phyloP scores from a whole-genome alignment of 495 filamentous ascomycete genomes.

The Neurospora discreta region DNA sequence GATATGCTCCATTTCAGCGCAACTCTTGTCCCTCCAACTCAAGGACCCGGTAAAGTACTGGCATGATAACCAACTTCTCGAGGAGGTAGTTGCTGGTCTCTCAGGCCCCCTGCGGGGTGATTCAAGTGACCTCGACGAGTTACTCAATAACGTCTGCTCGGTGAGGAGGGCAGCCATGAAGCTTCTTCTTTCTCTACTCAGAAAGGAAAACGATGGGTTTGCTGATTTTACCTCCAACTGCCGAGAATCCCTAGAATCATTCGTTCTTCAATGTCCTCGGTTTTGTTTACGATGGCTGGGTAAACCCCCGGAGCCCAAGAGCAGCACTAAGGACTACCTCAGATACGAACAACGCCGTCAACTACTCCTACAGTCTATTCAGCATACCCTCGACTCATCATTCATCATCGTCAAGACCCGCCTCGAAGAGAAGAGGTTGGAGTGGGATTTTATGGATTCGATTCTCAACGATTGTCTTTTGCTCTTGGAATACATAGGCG shows the following conservation, averaged over 20 bases:
- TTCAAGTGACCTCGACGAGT: conserved; percentile 54
- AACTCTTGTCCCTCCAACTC: conserved; percentile 34
- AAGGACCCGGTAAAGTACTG: conserved; percentile 20
- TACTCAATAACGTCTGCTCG: conserved; percentile 51
- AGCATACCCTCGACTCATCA: conserved; percentile 45
- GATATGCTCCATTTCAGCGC: conserved; percentile 30
- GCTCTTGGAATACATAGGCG: conserved; percentile 39
- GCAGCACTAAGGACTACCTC: conserved; percentile 36
- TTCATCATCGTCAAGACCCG: conserved; percentile 37
- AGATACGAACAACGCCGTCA: conserved; percentile 46
- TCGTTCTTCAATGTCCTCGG: conserved; percentile 41
- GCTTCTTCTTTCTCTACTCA: conserved; percentile 27
- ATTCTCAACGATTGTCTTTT: conserved; percentile 43
- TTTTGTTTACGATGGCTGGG: conserved; percentile 47
- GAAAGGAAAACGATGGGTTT: conserved; percentile 5
- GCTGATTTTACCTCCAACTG: neutral
- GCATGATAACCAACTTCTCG: conserved; percentile 27
- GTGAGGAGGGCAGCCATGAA: conserved; percentile 50
- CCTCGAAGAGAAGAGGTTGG: conserved; percentile 24
- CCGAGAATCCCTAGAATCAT: conserved; percentile 27
- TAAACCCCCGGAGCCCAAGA: conserved; percentile 30
- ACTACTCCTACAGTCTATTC: conserved; percentile 31
- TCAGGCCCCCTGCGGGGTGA: conserved; percentile 53
- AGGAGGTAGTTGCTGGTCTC: conserved; percentile 40
- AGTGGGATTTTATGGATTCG: conserved; percentile 42